Evolutionary conservation across 345 rosid genomes (phyloP), one percentile per base, ranked within the genome.

Genomic region (Abelmoschus esculentus): DNA sequence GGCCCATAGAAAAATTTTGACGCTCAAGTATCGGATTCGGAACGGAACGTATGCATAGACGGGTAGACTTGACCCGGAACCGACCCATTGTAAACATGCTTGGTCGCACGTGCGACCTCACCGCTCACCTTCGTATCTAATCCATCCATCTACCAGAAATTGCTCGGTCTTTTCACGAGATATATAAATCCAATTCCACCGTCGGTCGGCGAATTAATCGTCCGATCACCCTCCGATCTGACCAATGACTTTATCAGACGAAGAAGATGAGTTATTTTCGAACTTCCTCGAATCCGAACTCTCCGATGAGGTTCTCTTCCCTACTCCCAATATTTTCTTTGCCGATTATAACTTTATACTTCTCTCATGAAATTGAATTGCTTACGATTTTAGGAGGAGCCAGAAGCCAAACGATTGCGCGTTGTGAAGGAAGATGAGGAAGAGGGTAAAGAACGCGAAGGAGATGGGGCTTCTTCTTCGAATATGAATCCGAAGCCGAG

Each of bases 251-350:
- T 36, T 78, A 1, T 85, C 86, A 59, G 93, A 87, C 73, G 89
- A 87, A 18, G 97, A 90, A 77, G 88, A 89, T 77, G 88, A 86
- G 62, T 74, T 49, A 18, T 80, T 89, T 53, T 91, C 93, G 42
- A 79, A 83, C 5, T 87, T 89, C 80, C 89, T 93, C 28, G 98
- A 93, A 74, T 86, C 97, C 29, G 93, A 93, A 78, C 78, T 73
- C 77, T 76, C 86, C 75, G 88, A 86, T 74, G 81, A 74, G 79
- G 87, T 70, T 22, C 60, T 34, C 36, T 13, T 61, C n/a, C n/a
- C 22, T 6, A 15, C 11, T 13, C 8, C n/a, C 2, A 9, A 4
- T 13, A 1, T 38, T 40, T 28, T 5, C 17, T 12, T 70, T 67
- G 26, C 15, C 0, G 62, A 14, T 28, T 4, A 28, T 29, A 44